Evolutionary conservation across 2,329 filamentous ascomycete species (phyloP), one percentile per base, ranked within the genome.

Genomic region (Sporothrix pallida): DNA sequence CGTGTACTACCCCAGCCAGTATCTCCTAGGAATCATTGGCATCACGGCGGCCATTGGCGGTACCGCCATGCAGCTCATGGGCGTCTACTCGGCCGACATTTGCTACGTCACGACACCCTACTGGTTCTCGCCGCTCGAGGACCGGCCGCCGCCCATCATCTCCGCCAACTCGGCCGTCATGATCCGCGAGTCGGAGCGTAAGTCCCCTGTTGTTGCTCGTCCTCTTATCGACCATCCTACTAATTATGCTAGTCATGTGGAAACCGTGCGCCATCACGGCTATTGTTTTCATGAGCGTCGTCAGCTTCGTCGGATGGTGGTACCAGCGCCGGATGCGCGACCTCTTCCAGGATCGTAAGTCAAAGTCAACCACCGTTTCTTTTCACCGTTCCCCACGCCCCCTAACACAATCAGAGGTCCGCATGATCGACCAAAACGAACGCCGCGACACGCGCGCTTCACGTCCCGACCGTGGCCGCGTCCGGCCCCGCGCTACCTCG

Each of bases 21-120:
- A 67, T 65, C 13, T 75, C 0, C 68, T 77, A 15, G 75, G 77
- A 80, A 69, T 85, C 81, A 74, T 83, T 79, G 76, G 86, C 83
- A 75, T 86, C 82, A 77, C 86, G 81, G 48, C 78, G 0, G 75
- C 78, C 12, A 67, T 79, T 4, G 77, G 76, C 2, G 78, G 78
- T 17, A 79, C 78, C 0, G 23, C 75, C 20, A 77, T 79, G 77
- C 77, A 79, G 74, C 73, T 79, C 13, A 71, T 79, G 52, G 78
- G 78, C 10, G 77, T 79, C 9, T 79, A 79, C 48, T 62, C 75
- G 23, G 75, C 77, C 12, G 71, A 75, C 46, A 76, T 79, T 26
- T 78, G 77, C 70, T 70, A 73, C 50, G 42, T 78, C 31, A 77
- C 76, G 0, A 74, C 74, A 1, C 6, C 48, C 2, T 68, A 76